phyloP scores from a whole-genome alignment of 176 grass and related monocot species.

The Lolium rigidum region DNA sequence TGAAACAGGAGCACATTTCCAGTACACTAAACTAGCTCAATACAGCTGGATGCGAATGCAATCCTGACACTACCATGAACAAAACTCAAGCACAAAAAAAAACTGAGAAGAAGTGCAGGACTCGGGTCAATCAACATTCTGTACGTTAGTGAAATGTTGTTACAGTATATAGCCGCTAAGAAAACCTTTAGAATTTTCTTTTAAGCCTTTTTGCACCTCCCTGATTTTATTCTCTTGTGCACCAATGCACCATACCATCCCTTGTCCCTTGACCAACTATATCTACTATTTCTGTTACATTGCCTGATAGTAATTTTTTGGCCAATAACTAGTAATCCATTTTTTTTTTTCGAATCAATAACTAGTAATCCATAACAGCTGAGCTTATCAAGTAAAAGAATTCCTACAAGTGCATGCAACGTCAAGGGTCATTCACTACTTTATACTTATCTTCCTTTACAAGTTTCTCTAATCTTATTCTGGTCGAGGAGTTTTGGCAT shows the following conservation, averaged over 20 bases:
- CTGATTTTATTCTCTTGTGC: not conserved
- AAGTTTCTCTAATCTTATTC: not conserved
- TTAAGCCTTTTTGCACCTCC: not conserved
- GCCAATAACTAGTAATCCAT: not conserved
- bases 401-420: not conserved
- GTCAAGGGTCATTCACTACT: not conserved
- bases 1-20: not conserved
- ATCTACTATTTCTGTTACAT: not conserved
- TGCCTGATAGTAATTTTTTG: not conserved
- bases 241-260: not conserved
- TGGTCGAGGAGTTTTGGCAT: not conserved
- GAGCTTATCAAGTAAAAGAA: not conserved
- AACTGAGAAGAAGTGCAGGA: not conserved
- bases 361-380: not conserved
- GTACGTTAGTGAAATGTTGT: not conserved
- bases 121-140: not conserved
- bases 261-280: not conserved
- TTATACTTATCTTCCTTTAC: not conserved
- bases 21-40: not conserved
- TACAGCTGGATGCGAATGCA: not conserved
- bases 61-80: not conserved
- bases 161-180: too few relatives aligned
- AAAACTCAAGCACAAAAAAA: not conserved
- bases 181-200: not conserved
- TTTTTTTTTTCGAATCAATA: not conserved